Conservation (phyloP, 2,329 filamentous ascomycete species). For the Diplocarpon rosae region DNA sequence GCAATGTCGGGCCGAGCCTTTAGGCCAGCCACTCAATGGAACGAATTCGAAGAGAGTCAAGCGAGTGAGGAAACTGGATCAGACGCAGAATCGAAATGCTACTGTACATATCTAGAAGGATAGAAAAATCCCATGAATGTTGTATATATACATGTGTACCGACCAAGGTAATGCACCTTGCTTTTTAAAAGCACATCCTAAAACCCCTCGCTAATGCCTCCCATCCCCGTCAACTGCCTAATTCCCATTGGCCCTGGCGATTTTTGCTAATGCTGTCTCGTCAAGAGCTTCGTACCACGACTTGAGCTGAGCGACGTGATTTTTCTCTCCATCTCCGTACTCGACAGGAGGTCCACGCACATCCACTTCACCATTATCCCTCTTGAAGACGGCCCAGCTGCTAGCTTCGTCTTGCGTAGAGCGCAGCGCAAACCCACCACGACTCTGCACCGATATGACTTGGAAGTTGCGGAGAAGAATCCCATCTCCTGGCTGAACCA, state of each 20-base stretch:
- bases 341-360: conserved; percentile 51
- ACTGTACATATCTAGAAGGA: not conserved
- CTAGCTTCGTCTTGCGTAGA: conserved; percentile 39
- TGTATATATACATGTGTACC: not conserved
- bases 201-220: conserved; percentile 1
- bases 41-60: not conserved
- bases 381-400: conserved; percentile 51
- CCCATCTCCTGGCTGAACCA: conserved; percentile 44
- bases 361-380: conserved; percentile 30
- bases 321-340: conserved; percentile 37
- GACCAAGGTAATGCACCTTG: conserved; percentile 1
- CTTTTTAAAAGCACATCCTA: not conserved
- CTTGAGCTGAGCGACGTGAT: conserved; percentile 38
- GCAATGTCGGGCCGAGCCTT: not conserved
- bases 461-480: conserved; percentile 46
- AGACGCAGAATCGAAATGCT: not conserved
- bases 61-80: not conserved
- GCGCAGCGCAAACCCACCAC: conserved; percentile 39
- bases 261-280: conserved; percentile 33
- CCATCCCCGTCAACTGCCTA: conserved; percentile 7
- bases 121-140: too few relatives aligned
- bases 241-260: conserved; percentile 36
- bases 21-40: not conserved
- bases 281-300: conserved; percentile 38
- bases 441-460: conserved; percentile 39